These are phyloP conservation scores for Pachyrhizus erosus DNA, from an alignment of 306 rosid genomes.

Conservation along the genomic window DNA sequence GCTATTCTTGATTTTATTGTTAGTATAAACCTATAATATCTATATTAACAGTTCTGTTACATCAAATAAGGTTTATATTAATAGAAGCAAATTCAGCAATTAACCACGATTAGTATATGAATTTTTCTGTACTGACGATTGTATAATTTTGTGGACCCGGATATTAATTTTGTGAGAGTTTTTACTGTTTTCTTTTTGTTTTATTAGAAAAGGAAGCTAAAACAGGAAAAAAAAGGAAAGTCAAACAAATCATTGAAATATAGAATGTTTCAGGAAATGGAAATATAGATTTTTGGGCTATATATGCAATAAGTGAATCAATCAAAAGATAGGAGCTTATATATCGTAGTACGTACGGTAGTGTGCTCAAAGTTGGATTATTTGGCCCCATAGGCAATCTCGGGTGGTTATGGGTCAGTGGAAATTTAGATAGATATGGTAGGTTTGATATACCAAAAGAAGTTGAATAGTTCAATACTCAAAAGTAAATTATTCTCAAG, in stretches of 20 bases:
- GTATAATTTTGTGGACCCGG: neutral
- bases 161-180: neutral
- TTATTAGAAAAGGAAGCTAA: neutral
- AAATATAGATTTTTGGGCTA: neutral
- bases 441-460: slow-evolving; percentile 30
- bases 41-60: neutral
- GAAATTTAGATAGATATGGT: neutral
- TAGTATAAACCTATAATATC: neutral
- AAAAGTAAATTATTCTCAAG: neutral
- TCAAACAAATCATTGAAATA: neutral
- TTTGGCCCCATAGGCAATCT: neutral
- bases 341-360: neutral
- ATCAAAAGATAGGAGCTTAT: neutral
- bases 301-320: neutral
- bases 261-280: neutral
- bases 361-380: neutral
- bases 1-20: neutral
- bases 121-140: neutral
- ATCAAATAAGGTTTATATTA: neutral
- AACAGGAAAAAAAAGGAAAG: neutral
- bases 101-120: neutral
- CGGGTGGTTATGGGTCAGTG: slow-evolving; percentile 1
- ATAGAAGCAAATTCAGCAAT: neutral
- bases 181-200: neutral
- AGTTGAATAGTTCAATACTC: neutral